These are phyloP conservation scores for Pseudoperonospora humuli DNA, from an alignment of 352 stramenopile species.

Conservation along the genomic window DNA sequence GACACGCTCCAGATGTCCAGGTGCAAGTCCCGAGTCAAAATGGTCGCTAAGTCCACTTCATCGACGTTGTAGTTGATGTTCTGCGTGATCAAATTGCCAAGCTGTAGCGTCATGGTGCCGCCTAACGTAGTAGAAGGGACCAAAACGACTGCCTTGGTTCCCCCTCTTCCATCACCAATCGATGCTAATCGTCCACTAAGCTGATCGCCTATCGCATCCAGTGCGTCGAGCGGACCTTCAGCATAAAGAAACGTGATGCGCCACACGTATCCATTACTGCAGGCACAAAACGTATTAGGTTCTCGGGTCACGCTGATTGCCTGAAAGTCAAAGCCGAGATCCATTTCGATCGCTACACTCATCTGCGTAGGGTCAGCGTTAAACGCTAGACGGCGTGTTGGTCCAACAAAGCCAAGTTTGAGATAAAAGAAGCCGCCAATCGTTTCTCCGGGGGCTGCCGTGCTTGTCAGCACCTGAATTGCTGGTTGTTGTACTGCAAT, in stretches of 20 bases:
- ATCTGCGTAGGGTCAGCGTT: constrained; percentile 67
- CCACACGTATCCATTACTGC: constrained; percentile 65
- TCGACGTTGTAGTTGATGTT: constrained; percentile 62
- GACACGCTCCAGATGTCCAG: constrained; percentile 49
- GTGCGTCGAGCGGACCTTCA: constrained; percentile 42
- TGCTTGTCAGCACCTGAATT: constrained; percentile 65
- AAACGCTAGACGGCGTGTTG: constrained; percentile 49
- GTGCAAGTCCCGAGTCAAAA: constrained; percentile 57
- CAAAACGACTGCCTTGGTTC: constrained; percentile 32
- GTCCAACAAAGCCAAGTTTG: constrained; percentile 40
- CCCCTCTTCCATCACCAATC: constrained; percentile 50
- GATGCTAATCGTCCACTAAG: constrained; percentile 46
- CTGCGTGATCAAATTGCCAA: constrained; percentile 40
- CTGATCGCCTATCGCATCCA: constrained; percentile 30
- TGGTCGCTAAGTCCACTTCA: constrained; percentile 43
- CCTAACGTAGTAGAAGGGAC: constrained; percentile 54
- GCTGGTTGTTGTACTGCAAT: constrained; percentile 44
- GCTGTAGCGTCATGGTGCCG: constrained; percentile 61
- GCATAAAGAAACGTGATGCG: constrained; percentile 69
- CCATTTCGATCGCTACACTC: constrained; percentile 58
- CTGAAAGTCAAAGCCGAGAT: constrained; percentile 58
- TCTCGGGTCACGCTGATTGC: constrained; percentile 47
- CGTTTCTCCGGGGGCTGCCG: constrained; percentile 49
- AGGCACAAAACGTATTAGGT: constrained; percentile 66
- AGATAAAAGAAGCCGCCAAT: constrained; percentile 71